Evolutionary conservation across 345 rosid genomes (phyloP).

Genomic region (Citrus sp.): DNA sequence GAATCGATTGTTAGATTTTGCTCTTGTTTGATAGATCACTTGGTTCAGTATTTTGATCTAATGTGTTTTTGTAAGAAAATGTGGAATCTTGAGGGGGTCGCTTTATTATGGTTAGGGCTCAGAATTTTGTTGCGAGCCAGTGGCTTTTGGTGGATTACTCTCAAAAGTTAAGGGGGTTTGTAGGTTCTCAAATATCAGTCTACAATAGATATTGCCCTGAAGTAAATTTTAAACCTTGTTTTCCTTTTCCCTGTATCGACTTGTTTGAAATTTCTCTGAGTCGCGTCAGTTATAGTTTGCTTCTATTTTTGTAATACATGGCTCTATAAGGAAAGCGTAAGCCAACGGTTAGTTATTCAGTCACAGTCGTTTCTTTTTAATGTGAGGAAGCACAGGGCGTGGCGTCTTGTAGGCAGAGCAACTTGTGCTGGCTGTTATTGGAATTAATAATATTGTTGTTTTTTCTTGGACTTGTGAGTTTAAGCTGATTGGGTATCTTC

Average conservation of each 20-base stretch:
- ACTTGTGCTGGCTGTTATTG: not conserved
- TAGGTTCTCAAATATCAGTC: not conserved
- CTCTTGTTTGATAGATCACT: not conserved
- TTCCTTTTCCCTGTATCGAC: not conserved
- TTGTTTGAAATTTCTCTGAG: not conserved
- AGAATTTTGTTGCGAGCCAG: not conserved
- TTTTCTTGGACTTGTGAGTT: not conserved
- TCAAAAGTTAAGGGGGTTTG: not conserved
- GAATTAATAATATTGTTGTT: not conserved
- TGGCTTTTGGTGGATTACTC: not conserved
- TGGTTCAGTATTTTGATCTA: not conserved
- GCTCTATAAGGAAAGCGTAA: not conserved
- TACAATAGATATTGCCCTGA: not conserved
- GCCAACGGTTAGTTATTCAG: not conserved
- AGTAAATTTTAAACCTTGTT: not conserved
- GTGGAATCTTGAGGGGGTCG: not conserved
- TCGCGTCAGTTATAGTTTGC: not conserved
- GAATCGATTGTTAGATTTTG: not conserved
- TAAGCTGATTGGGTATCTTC: not conserved
- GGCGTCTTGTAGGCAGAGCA: not conserved
- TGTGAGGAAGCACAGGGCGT: not conserved
- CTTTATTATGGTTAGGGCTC: no score
- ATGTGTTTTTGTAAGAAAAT: not conserved
- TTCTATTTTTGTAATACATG: not conserved
- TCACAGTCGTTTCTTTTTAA: not conserved